Evolutionary conservation across 345 rosid genomes (phyloP), one percentile per base, ranked within the genome.

Genomic region (Lepidium didymum): DNA sequence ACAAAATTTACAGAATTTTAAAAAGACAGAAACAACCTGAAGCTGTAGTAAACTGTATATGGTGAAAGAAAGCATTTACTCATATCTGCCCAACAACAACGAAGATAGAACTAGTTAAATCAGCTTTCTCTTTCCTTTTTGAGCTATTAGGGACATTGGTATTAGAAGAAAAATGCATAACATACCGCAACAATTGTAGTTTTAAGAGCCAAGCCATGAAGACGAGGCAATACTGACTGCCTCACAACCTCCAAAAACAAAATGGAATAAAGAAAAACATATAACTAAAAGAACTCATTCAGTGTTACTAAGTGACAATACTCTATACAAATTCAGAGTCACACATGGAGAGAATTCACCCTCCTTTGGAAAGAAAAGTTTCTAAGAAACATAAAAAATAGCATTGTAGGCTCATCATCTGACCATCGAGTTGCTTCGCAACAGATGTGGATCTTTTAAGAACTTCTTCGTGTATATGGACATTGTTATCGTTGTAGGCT

Each of bases 131-230:
- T 31, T 18, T 38, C 51, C 18, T 27, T 43, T 21, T 13, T 6
- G 23, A 59, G 51, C 50, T 52, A 67, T 36, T 35, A 8, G 42
- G 19, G 57, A 43, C 15, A 16, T 4, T 27, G 0, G 19, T 13
- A 0, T 52, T 9, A 43, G 0, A 52, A 67, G 23, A 60, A 43
- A 52, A 8, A 8, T 3, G 31, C 5, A 62, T 19, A 69, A 75
- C 93, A 45, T 85, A 94, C 99, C 85, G 88, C 99, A 80, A 96
- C 99, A 62, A 94, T 84, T 27, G 99, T 94, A 14, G 99, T 94
- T 81, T 85, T 94, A 47, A 94, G 97, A 60, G 99, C 99, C 69
- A 94, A 64, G 47, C 93, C 91, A 80, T 94, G 99, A 66, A 91
- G 90, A 34, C 92, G 96, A 59, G 96, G 99, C 87, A 94, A 81